Evolutionary conservation across 257 asterid genomes (phyloP).

Genomic region (Salvia hispanica): DNA sequence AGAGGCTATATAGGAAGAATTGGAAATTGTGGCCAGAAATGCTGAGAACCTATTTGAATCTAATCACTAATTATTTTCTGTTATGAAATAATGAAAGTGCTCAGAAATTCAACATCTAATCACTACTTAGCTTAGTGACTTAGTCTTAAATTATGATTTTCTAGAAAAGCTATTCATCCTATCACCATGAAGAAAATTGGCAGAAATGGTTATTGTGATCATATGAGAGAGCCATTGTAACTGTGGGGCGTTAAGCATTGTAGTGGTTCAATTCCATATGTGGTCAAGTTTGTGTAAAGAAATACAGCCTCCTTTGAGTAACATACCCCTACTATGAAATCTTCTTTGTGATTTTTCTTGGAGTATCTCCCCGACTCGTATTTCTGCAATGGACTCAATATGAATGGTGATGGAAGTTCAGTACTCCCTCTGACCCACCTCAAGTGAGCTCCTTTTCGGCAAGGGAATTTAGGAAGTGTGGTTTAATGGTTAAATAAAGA

Average conservation of each 20-base stretch:
- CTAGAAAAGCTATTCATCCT: background rate
- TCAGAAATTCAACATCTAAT: background rate
- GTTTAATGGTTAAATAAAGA: too few relatives aligned
- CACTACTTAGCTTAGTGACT: background rate
- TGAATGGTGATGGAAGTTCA: background rate
- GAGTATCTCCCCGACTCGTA: background rate
- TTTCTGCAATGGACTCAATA: constrained; percentile 7
- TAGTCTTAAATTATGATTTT: constrained; percentile 2
- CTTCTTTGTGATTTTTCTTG: constrained; percentile 1
- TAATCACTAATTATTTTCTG: background rate
- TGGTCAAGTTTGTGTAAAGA: background rate
- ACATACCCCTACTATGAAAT: background rate
- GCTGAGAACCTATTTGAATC: background rate
- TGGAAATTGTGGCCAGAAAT: background rate
- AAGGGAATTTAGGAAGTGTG: too few relatives aligned
- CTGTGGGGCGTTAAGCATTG: constrained; percentile 16
- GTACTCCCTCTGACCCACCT: too few relatives aligned
- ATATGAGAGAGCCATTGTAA: constrained; percentile 3
- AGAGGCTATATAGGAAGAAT: constrained; percentile 8
- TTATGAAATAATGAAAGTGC: background rate
- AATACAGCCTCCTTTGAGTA: background rate
- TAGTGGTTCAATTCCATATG: background rate
- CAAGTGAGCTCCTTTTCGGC: too few relatives aligned
- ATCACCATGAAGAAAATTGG: background rate
- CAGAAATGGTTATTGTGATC: background rate